These are phyloP conservation scores for Lipomyces starkeyi DNA, from an alignment of 805 yeast species.

Conservation along the genomic window DNA sequence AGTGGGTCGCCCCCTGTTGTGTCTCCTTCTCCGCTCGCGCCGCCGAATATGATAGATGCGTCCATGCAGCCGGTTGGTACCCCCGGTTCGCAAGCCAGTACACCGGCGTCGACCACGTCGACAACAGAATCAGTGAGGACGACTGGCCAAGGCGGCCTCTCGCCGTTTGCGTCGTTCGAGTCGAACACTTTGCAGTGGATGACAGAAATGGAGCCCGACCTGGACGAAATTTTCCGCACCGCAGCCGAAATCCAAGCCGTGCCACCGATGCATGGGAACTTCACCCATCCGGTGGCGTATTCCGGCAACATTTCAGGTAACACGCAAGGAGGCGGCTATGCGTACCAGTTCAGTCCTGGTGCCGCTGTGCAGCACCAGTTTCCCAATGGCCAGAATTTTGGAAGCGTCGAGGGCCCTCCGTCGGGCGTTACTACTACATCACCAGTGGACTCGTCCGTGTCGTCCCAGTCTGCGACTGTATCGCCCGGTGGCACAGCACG, in stretches of 20 bases:
- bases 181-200: conserved; percentile 39
- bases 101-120: conserved; percentile 31
- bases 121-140: conserved; percentile 20
- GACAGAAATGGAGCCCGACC: conserved; percentile 39
- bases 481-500: not conserved
- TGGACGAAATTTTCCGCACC: conserved; percentile 39
- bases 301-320: conserved; percentile 37
- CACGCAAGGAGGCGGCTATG: conserved; percentile 38
- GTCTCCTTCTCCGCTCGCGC: conserved; percentile 14
- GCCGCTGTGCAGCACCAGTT: conserved; percentile 31
- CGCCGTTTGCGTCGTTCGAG: conserved; percentile 39
- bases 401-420: not conserved
- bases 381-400: not conserved
- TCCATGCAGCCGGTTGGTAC: not conserved
- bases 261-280: conserved; percentile 35
- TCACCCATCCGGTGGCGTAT: conserved; percentile 38
- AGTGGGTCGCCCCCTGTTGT: conserved; percentile 21
- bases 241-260: conserved; percentile 39
- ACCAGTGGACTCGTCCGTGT: not conserved
- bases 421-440: not conserved
- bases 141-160: conserved; percentile 23
- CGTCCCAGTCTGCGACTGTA: not conserved
- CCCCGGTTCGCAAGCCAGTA: conserved; percentile 28
- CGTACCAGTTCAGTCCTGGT: conserved; percentile 38
- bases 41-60: not conserved